A percentile compares a stretch with the other conserved stretches of the same genome.
Conservation (phyloP, 257 asterid genomes). For the Solanum clarkiae region DNA sequence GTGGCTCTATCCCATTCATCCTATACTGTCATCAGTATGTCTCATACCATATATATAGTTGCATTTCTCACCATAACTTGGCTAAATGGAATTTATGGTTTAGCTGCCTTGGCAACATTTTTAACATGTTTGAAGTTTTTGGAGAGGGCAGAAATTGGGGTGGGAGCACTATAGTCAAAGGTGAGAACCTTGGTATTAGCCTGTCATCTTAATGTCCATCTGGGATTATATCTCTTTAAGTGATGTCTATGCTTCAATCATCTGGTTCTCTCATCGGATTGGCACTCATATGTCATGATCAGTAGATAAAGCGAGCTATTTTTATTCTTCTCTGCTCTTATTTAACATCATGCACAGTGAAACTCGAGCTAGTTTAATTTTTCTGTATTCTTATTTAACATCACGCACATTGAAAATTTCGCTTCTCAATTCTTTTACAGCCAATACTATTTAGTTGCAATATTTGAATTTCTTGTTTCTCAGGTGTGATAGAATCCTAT, state of each 20-base stretch:
- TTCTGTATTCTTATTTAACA: background rate
- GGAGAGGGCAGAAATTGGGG: background rate
- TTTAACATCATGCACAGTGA: background rate
- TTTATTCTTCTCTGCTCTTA: background rate
- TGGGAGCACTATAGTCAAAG: background rate
- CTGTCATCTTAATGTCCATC: background rate
- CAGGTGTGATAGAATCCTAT: conserved; percentile 94
- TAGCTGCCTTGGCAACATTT: background rate
- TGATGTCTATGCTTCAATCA: background rate
- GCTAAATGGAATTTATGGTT: background rate
- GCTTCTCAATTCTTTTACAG: background rate
- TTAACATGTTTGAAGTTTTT: background rate
- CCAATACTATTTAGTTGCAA: background rate
- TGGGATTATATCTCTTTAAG: background rate
- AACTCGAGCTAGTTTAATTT: background rate
- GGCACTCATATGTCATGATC: background rate
- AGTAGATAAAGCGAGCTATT: background rate
- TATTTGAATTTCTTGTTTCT: background rate
- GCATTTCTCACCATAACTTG: background rate
- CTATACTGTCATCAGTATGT: background rate
- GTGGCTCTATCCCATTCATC: background rate
- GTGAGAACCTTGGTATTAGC: background rate
- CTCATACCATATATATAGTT: background rate
- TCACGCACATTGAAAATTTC: background rate
- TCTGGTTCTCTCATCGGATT: background rate